phyloP scores from a whole-genome alignment of 192 early-diverging fungal genomes.

The Coemansia sp. region DNA sequence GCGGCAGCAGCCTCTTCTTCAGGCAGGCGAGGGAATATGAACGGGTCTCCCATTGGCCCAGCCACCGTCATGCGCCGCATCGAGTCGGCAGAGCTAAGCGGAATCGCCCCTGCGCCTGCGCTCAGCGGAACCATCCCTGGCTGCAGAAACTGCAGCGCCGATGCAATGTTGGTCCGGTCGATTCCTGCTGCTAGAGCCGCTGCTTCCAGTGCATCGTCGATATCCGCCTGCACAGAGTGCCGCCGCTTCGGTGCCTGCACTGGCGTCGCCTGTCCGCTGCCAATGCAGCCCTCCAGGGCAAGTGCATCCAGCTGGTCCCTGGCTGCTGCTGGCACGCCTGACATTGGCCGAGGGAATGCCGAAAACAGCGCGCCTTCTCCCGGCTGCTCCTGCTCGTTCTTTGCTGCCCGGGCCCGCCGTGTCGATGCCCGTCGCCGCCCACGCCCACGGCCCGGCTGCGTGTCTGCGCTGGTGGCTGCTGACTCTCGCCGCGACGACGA shows the following conservation, averaged over 20 bases:
- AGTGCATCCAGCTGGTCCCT: slow-evolving; percentile 52
- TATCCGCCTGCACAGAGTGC: slow-evolving; percentile 44
- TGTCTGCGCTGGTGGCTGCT: slow-evolving; percentile 3
- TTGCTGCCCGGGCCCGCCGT: slow-evolving; percentile 1
- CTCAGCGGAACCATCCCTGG: slow-evolving; percentile 8
- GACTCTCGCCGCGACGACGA: slow-evolving; percentile 14
- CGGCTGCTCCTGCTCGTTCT: background rate
- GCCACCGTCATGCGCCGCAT: slow-evolving; percentile 48
- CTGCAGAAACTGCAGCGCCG: slow-evolving; percentile 34
- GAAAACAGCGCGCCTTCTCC: too few species aligned
- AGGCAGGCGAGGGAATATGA: slow-evolving; percentile 47
- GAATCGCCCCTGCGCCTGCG: slow-evolving; percentile 10
- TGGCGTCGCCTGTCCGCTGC: slow-evolving; percentile 45
- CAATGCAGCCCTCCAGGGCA: slow-evolving; percentile 42
- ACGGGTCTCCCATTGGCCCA: slow-evolving; percentile 35
- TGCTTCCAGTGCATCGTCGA: slow-evolving; percentile 49
- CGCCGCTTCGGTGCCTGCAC: slow-evolving; percentile 41
- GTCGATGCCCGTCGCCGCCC: slow-evolving; percentile 11
- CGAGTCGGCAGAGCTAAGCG: slow-evolving; percentile 30
- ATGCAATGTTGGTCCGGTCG: slow-evolving; percentile 31
- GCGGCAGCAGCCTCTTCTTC: slow-evolving; percentile 32
- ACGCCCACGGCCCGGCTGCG: background rate
- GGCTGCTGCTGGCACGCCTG: slow-evolving; percentile 8
- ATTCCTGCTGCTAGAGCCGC: slow-evolving; percentile 35
- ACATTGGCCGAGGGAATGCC: slow-evolving; percentile 1